Percentiles rank a stretch among this genome's conserved stretches.
These are phyloP conservation scores for Comarum palustre DNA, from an alignment of 306 rosid species.

Conservation along the genomic window DNA sequence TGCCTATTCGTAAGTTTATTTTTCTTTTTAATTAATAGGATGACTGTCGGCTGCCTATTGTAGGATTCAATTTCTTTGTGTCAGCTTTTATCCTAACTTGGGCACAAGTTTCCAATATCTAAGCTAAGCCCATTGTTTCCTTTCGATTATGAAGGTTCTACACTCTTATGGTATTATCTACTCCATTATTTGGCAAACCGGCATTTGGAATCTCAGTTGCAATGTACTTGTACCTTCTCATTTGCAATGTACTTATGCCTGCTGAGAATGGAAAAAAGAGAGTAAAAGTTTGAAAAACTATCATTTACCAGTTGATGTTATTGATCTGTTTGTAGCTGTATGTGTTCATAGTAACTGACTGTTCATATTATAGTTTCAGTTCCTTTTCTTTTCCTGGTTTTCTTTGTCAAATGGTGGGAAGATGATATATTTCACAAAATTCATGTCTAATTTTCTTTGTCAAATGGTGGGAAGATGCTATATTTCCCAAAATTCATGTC, in stretches of 20 bases:
- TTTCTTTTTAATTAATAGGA: not conserved
- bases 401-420: no score
- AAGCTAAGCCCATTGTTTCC: conserved; percentile 6
- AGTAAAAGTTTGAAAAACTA: no score
- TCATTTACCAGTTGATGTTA: conserved; percentile 44
- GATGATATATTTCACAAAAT: no score
- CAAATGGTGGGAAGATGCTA: no score
- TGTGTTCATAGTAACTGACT: conserved; percentile 27
- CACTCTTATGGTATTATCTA: conserved; percentile 86
- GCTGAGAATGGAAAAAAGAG: no score
- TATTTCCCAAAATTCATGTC: no score
- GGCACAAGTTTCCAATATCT: no score
- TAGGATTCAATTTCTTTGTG: not conserved
- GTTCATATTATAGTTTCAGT: not conserved
- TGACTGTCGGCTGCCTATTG: not conserved
- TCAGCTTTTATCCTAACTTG: not conserved
- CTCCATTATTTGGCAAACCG: conserved; percentile 43
- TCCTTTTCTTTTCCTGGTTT: not conserved
- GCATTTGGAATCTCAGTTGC: conserved; percentile 33
- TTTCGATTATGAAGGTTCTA: conserved; percentile 70
- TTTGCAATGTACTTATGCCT: no score
- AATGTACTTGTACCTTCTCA: conserved; percentile 24
- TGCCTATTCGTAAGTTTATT: no score
- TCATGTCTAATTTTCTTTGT: not conserved
- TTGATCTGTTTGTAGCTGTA: conserved; percentile 78